These are phyloP conservation scores for Athelia psychrophila DNA, from an alignment of 1,284 basidiomycete genomes.

Conservation along the genomic window DNA sequence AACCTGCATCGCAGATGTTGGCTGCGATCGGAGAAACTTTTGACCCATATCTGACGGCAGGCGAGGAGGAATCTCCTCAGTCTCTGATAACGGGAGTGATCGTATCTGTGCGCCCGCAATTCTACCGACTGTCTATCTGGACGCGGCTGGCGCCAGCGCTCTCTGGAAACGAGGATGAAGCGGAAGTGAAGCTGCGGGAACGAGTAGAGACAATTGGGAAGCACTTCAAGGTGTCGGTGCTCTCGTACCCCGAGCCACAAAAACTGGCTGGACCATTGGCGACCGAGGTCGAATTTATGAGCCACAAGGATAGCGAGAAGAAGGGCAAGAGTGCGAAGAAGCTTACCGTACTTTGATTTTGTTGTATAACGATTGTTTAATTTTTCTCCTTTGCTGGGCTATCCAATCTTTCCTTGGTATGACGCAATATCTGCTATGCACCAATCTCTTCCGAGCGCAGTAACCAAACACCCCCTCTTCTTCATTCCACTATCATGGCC, in stretches of 20 bases:
- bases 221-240: slow-evolving; percentile 90
- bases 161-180: slow-evolving; percentile 26
- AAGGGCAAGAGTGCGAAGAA: slow-evolving; percentile 86
- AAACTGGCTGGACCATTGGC: slow-evolving; percentile 80
- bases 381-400: slow-evolving; percentile 5
- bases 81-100: slow-evolving; percentile 95
- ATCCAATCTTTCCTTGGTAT: background rate
- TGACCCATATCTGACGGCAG: slow-evolving; percentile 71
- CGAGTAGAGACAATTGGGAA: slow-evolving; percentile 68
- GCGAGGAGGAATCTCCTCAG: slow-evolving; percentile 43
- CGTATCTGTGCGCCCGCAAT: slow-evolving; percentile 90
- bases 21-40: slow-evolving; percentile 97
- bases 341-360: slow-evolving; percentile 57
- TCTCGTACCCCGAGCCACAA: slow-evolving; percentile 76
- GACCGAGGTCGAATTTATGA: slow-evolving; percentile 93
- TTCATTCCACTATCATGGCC: slow-evolving; percentile 39
- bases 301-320: slow-evolving; percentile 94
- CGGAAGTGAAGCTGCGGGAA: slow-evolving; percentile 58
- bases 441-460: no score
- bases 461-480: background rate
- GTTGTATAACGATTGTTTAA: slow-evolving; percentile 16
- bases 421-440: background rate
- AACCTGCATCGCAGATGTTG: slow-evolving; percentile 70
- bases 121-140: slow-evolving; percentile 98
- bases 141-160: slow-evolving; percentile 75